These are phyloP conservation scores for Rosa rugosa DNA, from an alignment of 306 rosid genomes.

Conservation along the genomic window DNA sequence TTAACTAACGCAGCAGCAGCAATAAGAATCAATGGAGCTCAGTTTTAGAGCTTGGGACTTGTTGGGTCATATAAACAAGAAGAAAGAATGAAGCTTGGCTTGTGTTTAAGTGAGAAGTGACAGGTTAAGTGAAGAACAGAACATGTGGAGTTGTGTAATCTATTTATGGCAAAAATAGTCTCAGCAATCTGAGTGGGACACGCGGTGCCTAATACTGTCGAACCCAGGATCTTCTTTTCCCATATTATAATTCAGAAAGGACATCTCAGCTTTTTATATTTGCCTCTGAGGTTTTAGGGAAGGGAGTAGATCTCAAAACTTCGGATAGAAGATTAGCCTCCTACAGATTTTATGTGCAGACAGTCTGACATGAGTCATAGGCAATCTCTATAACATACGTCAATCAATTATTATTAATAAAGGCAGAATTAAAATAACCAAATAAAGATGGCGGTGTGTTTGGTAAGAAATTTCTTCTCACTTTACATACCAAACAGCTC, in stretches of 20 bases:
- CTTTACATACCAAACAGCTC: too few relatives aligned
- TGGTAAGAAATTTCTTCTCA: not conserved
- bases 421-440: not conserved
- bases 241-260: not conserved
- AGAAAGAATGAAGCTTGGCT: not conserved
- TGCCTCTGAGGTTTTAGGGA: not conserved
- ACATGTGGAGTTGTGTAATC: conserved; percentile 19
- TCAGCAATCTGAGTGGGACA: conserved; percentile 7
- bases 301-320: not conserved
- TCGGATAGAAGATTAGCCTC: not conserved
- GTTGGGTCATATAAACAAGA: not conserved
- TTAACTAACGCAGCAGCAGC: not conserved
- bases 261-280: not conserved
- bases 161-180: not conserved
- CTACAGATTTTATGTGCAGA: not conserved
- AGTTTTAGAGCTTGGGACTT: not conserved
- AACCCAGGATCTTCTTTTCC: not conserved
- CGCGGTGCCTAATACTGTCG: not conserved
- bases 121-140: not conserved
- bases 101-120: not conserved
- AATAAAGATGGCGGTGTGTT: not conserved
- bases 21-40: not conserved
- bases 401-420: not conserved
- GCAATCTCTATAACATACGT: not conserved
- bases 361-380: not conserved